A percentile compares a stretch with the other conserved stretches of the same genome.
phyloP scores from a whole-genome alignment of 2,329 filamentous ascomycete species.

The Aspergillus transmontanensis region DNA sequence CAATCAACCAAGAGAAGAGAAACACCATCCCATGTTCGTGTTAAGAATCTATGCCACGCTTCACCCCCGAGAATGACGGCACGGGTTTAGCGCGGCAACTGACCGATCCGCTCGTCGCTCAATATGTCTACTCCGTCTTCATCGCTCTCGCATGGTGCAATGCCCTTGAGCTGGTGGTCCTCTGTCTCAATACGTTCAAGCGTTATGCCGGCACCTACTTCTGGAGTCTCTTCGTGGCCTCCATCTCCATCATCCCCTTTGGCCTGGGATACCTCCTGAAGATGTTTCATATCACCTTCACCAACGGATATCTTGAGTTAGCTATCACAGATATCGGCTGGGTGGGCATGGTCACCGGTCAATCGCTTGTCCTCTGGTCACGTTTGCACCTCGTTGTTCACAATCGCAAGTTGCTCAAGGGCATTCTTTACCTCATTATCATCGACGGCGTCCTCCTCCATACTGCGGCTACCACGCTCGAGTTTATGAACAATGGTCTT shows the following conservation, averaged over 20 bases:
- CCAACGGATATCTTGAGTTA: conserved; percentile 38
- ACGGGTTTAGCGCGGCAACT: conserved; percentile 11
- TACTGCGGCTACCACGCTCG: conserved; percentile 44
- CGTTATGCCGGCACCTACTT: conserved; percentile 51
- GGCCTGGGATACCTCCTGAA: conserved; percentile 50
- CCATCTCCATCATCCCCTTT: conserved; percentile 47
- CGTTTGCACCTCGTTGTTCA: conserved; percentile 50
- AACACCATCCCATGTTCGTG: not conserved
- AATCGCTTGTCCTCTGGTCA: conserved; percentile 53
- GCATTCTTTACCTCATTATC: conserved; percentile 49
- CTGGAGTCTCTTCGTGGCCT: conserved; percentile 49
- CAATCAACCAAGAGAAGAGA: not conserved
- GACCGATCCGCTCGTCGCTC: conserved; percentile 8
- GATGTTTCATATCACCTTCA: conserved; percentile 40
- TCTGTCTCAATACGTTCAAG: conserved; percentile 51
- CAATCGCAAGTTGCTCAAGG: conserved; percentile 36
- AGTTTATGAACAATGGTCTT: conserved; percentile 40
- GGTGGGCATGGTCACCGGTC: conserved; percentile 51
- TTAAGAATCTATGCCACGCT: conserved; percentile 13
- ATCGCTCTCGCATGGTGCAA: conserved; percentile 52
- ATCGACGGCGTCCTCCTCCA: conserved; percentile 46
- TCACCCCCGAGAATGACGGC: conserved; percentile 10
- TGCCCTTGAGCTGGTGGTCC: conserved; percentile 49
- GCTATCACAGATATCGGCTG: conserved; percentile 47
- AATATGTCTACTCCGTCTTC: conserved; percentile 41